Evolutionary conservation across 2,329 filamentous ascomycete species (phyloP).

Genomic region (Aspergillus tubingensis): DNA sequence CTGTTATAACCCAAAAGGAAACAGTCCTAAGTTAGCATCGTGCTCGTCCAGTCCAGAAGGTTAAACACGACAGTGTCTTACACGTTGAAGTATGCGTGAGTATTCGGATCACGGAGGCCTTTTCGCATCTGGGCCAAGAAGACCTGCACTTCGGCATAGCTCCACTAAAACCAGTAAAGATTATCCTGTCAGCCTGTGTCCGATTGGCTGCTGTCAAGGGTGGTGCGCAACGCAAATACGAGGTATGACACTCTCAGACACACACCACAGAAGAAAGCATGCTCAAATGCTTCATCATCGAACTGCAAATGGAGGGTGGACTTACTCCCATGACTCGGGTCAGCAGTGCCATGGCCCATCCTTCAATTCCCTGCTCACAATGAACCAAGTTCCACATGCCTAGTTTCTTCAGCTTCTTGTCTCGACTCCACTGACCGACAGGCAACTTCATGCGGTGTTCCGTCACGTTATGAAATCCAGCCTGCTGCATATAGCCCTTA

Average conservation of each 20-base stretch:
- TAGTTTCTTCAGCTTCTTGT: constrained; percentile 30
- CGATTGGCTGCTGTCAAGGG: not conserved
- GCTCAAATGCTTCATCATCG: not conserved
- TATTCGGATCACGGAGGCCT: constrained; percentile 23
- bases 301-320: not conserved
- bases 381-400: constrained; percentile 30
- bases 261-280: not conserved
- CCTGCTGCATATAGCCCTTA: constrained; percentile 29
- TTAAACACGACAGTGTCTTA: constrained; percentile 11
- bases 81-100: constrained; percentile 27
- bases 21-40: not conserved
- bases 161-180: constrained; percentile 20
- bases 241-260: not conserved
- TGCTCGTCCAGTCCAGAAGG: not conserved
- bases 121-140: constrained; percentile 27
- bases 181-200: not conserved
- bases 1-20: not conserved
- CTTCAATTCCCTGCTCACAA: constrained; percentile 33
- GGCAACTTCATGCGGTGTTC: constrained; percentile 33
- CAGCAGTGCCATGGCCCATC: constrained; percentile 34
- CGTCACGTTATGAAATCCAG: constrained; percentile 32
- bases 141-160: constrained; percentile 24
- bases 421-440: constrained; percentile 32
- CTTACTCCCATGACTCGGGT: constrained; percentile 33
- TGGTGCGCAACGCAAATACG: not conserved